Conservation (phyloP, 2,329 filamentous ascomycete genomes). For the Thermoascus crustaceus region DNA sequence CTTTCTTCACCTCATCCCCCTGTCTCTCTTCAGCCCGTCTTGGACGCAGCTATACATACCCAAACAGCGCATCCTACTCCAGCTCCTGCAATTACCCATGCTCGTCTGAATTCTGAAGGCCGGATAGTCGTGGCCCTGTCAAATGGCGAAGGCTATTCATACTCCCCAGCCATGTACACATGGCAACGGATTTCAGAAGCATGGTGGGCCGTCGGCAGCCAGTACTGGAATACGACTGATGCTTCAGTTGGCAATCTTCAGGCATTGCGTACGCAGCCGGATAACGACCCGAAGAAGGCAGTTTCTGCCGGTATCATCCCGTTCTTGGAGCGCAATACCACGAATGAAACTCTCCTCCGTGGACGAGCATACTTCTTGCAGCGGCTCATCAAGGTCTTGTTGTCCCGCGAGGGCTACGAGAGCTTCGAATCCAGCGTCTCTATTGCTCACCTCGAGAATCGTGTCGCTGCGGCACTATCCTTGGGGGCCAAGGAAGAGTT, state of each 20-base stretch:
- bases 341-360: constrained; percentile 82
- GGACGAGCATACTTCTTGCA: constrained; percentile 87
- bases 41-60: constrained; percentile 76
- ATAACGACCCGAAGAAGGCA: constrained; percentile 43
- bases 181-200: constrained; percentile 96
- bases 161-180: constrained; percentile 73
- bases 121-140: constrained; percentile 82
- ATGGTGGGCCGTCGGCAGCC: constrained; percentile 96
- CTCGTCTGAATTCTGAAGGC: constrained; percentile 80
- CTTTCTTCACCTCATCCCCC: constrained; percentile 82
- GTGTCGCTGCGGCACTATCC: constrained; percentile 79
- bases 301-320: constrained; percentile 90
- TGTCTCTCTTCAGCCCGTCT: constrained; percentile 75
- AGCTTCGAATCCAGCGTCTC: constrained; percentile 84
- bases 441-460: constrained; percentile 90
- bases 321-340: constrained; percentile 87
- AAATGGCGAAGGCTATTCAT: constrained; percentile 90
- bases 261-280: constrained; percentile 58
- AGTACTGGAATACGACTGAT: constrained; percentile 98
- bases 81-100: constrained; percentile 80
- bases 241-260: constrained; percentile 76
- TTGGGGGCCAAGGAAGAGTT: constrained; percentile 87
- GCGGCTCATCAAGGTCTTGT: constrained; percentile 77
- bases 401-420: constrained; percentile 86
- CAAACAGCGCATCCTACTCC: constrained; percentile 70